phyloP scores from a whole-genome alignment of 179 eudicot species.

The Carnegiea gigantea region DNA sequence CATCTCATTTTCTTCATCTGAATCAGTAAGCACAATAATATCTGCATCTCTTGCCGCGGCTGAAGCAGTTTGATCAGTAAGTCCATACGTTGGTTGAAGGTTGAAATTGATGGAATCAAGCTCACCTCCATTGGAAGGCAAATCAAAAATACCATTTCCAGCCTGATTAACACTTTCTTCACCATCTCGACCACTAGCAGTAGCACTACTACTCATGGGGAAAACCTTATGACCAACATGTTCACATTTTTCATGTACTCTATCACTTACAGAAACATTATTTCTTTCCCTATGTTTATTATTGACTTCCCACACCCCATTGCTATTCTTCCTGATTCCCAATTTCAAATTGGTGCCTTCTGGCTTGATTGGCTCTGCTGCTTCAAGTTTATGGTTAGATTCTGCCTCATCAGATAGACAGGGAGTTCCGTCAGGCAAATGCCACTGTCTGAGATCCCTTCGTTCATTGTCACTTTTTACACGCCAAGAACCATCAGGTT shows the following conservation, averaged over 20 bases:
- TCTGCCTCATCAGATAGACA: constrained; percentile 46
- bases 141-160: constrained; percentile 58
- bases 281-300: constrained; percentile 53
- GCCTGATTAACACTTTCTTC: constrained; percentile 91
- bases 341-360: constrained; percentile 67
- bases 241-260: constrained; percentile 35
- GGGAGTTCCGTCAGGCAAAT: constrained; percentile 55
- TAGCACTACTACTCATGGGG: constrained; percentile 89
- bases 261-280: constrained; percentile 50
- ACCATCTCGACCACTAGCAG: constrained; percentile 84
- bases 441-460: constrained; percentile 46
- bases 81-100: constrained; percentile 43
- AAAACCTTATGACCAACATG: constrained; percentile 53
- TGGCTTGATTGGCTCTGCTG: constrained; percentile 58
- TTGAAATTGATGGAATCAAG: constrained; percentile 70
- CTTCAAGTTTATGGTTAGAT: constrained; percentile 50
- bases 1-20: constrained; percentile 74
- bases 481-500: constrained; percentile 93
- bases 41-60: constrained; percentile 53
- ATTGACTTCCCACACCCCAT: constrained; percentile 76
- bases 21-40: constrained; percentile 87
- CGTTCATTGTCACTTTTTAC: constrained; percentile 49
- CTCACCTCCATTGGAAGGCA: constrained; percentile 53
- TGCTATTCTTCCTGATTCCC: constrained; percentile 74
- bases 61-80: constrained; percentile 33